Evolutionary conservation across 208 protist species (phyloP).

Genomic region (Crithidia brevicula): DNA sequence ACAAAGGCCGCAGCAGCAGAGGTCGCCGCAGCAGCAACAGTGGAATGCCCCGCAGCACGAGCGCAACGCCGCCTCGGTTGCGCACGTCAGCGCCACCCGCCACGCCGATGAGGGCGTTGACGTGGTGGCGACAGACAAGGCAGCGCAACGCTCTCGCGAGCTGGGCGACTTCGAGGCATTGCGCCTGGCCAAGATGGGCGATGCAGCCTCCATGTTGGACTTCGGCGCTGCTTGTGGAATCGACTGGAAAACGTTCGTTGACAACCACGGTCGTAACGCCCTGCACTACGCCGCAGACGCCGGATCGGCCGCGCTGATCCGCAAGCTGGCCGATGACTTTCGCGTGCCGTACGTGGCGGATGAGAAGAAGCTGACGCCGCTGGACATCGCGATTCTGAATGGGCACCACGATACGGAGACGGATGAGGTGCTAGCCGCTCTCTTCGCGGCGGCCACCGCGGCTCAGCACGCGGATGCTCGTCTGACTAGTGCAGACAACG

Average conservation of each 20-base stretch:
- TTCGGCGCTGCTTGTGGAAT: constrained; percentile 42
- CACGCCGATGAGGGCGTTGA: constrained; percentile 39
- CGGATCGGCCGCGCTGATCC: constrained; percentile 51
- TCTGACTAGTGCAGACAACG: neutral
- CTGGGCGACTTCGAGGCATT: constrained; percentile 87
- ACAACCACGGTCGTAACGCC: constrained; percentile 80
- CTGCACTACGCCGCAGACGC: constrained; percentile 87
- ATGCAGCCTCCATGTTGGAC: constrained; percentile 59
- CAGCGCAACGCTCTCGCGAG: constrained; percentile 28
- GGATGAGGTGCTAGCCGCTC: constrained; percentile 35
- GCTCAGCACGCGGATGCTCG: constrained; percentile 26
- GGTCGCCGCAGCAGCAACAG: neutral
- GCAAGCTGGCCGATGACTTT: constrained; percentile 41
- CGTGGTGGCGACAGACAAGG: constrained; percentile 50
- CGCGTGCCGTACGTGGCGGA: constrained; percentile 65
- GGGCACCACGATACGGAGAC: constrained; percentile 31
- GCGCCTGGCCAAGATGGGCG: constrained; percentile 84
- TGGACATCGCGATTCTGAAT: constrained; percentile 80
- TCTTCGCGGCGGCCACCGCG: constrained; percentile 31
- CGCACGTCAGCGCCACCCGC: constrained; percentile 33
- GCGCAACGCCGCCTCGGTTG: constrained; percentile 28
- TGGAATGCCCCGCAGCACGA: constrained; percentile 12
- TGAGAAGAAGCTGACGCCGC: constrained; percentile 72
- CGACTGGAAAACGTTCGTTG: constrained; percentile 49
- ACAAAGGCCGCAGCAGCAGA: constrained; percentile 18